Evolutionary conservation across 306 rosid species (phyloP), one percentile per base, ranked within the genome.

Genomic region (Quillaja saponaria): DNA sequence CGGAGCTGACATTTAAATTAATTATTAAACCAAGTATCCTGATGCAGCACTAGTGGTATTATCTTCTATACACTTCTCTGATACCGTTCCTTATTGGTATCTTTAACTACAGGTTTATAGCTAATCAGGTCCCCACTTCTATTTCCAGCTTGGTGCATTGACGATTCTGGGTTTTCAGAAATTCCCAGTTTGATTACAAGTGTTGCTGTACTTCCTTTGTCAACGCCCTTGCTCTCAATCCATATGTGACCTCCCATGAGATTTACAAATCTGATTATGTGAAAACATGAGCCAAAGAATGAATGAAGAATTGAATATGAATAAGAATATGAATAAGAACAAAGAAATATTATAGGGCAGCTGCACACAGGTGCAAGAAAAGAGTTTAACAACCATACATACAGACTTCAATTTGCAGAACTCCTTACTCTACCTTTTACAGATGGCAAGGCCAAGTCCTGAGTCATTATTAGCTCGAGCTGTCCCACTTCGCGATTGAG

Each of bases 221-320:
- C 87, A 15, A 49, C 68, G 34, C 99, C 99, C 63, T 87, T 94
- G 5, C 99, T 92, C 69, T 89, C 95, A 5, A 89, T 80, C 96
- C 99, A 89, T 38, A 92, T 76, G 69, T 83, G 87, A 49, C 99
- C 96, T 60, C 91, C 99, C 99, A 92, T 92, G 61, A 87, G 90
- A 76, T 83, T 89, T 56, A 85, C 86, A 72, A 92, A 92, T 82
- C 99, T 92, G 79, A 76, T 59, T 57, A 65, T 63, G 71, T 70
- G 34, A 51, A 37, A 52, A 15, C 48, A 38, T 19, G 10, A 72
- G 77, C 71, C 64, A 59, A 58, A 3, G 34, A 58, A 35, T 42
- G 39, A 49, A 63, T 31, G 52, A 19, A 64, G n/a, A n/a, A n/a
- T n/a, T n/a, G 34, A 7, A 33, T 25, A 40, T 39, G 28, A 12